Evolutionary conservation across 2,329 filamentous ascomycete species (phyloP).

Genomic region (Uncinocarpus reesii): DNA sequence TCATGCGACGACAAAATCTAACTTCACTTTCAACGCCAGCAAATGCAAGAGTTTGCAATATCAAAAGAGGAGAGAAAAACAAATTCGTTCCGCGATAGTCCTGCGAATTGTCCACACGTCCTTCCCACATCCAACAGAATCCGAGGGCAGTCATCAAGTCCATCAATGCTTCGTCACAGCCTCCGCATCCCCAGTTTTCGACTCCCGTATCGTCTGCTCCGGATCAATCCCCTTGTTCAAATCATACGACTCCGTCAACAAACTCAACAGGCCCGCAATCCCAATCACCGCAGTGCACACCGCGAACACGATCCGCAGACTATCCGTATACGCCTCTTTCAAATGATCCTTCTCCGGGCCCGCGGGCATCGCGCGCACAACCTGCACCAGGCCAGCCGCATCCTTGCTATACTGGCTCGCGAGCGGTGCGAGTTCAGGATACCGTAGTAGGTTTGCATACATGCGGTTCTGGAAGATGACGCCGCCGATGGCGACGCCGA

Average conservation of each 20-base stretch:
- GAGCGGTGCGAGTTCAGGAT: conserved; percentile 40
- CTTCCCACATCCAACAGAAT: no score
- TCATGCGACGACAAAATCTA: no score
- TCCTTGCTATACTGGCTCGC: conserved; percentile 46
- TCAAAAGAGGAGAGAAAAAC: no score
- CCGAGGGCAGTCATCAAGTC: no score
- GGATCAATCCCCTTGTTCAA: conserved; percentile 41
- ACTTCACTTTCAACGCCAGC: no score
- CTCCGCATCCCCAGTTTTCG: conserved; percentile 18
- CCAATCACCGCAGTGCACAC: conserved; percentile 46
- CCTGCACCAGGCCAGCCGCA: conserved; percentile 48
- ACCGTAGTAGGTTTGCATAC: conserved; percentile 40
- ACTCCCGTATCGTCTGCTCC: conserved; percentile 40
- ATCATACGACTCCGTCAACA: conserved; percentile 44
- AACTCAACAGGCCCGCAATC: conserved; percentile 42
- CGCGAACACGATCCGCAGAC: conserved; percentile 47
- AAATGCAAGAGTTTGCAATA: no score
- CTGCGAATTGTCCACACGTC: no score
- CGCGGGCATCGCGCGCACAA: conserved; percentile 47
- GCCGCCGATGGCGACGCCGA: conserved; percentile 57
- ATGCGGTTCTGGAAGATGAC: conserved; percentile 61
- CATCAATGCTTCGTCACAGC: not conserved
- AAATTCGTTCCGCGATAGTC: no score
- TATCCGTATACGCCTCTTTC: conserved; percentile 46
- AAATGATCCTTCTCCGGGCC: conserved; percentile 35